Evolutionary conservation across 805 yeast genomes (phyloP).

Genomic region (Saturnispora diversa): DNA sequence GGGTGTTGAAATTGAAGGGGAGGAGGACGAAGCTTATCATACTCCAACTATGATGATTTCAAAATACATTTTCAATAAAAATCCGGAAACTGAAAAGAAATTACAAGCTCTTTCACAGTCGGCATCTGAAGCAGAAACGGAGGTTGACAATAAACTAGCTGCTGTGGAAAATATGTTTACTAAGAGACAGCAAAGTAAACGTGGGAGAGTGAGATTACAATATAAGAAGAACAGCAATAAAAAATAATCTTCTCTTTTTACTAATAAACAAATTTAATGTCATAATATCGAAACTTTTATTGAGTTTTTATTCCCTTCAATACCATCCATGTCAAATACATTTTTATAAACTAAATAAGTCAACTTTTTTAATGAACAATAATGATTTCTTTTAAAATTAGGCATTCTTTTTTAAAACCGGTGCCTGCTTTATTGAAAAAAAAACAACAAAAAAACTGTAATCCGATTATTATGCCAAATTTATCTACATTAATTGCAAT

Average conservation of each 20-base stretch:
- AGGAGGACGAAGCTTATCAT: slow-evolving; percentile 13
- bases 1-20: slow-evolving; percentile 2
- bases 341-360: too few species aligned
- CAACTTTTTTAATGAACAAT: too few species aligned
- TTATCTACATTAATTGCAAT: not conserved
- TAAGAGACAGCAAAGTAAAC: not conserved
- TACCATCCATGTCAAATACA: too few species aligned
- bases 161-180: slow-evolving; percentile 3
- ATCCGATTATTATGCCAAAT: too few species aligned
- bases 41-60: slow-evolving; percentile 18
- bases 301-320: too few species aligned
- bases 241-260: not conserved
- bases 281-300: too few species aligned
- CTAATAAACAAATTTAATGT: too few species aligned
- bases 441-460: too few species aligned
- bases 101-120: slow-evolving; percentile 10
- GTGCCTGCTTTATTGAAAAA: too few species aligned
- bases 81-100: slow-evolving; percentile 16
- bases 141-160: not conserved
- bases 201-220: slow-evolving; percentile 12
- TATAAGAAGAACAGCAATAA: slow-evolving; percentile 8
- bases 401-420: too few species aligned
- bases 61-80: slow-evolving; percentile 15
- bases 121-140: not conserved
- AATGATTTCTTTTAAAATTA: too few species aligned